Base-by-base conservation (phyloP, 23 red algal genomes). In the Cyanidium caldarium region DNA sequence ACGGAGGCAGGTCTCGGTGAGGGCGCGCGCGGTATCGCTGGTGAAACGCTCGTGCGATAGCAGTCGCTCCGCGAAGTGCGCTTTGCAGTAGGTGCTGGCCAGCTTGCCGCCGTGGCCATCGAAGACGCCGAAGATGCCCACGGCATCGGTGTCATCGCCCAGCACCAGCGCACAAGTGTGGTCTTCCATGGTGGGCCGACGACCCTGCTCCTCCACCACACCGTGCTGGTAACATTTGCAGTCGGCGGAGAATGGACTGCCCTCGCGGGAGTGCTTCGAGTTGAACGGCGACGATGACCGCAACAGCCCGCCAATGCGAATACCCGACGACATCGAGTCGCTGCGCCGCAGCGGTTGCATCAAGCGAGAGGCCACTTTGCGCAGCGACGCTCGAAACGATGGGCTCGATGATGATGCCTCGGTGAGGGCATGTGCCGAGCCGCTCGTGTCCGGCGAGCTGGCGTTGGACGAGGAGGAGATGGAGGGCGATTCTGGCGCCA, bases 101-200 rank as follows among this genome's bases (percentile, higher is more conserved):
- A 71, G 57, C 3, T 71, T 34, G 34, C 77, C 77, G 3, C 77
- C 77, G 69, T 81, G 77, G 26, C 77, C 77, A 81, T 81, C 77
- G 45, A 72, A 81, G 2, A 81, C 77, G 33, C 65, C 66, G 20
- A 81, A 81, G 2, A 71, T 34, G 39, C 77, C 77, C 15, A 75
- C 39, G 16, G 70, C 58, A 61, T 75, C 38, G 12, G 46, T 35
- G 1, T 19, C 40, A 28, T 75, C 58, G 38, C 51, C 51, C 19
- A 61, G 7, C 10, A 61, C 51, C 21, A 61, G 23, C 51, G 51
- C 31, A 28, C 51, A 61, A 28, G n/a, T 28, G 10, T 28, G 51
- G 31, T 61, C 51, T 28, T 61, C 51, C 51, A 61, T 61, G 13
- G 51, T 61, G 19, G 51, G 51, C 7, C 51, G 51, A 7, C 51